Conservation (phyloP, 257 asterid species). For the Solanum virginianum region DNA sequence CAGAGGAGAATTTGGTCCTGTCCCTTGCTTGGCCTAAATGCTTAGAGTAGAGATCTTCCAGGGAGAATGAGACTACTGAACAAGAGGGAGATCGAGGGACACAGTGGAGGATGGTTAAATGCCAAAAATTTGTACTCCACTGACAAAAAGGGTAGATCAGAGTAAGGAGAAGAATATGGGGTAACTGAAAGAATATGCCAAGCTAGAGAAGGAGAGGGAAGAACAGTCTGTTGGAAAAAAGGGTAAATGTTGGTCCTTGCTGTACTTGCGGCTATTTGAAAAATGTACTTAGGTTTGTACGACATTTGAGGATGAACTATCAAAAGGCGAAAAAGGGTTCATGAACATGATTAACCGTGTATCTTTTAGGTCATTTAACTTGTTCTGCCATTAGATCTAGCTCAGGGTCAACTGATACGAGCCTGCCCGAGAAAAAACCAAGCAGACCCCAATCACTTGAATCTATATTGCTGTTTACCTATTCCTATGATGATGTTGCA, state of each 20-base stretch:
- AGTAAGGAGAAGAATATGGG: not conserved
- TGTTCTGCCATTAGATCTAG: not conserved
- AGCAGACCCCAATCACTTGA: not conserved
- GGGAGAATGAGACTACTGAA: not conserved
- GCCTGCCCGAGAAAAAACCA: not conserved
- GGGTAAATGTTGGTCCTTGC: not conserved
- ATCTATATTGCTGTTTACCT: not conserved
- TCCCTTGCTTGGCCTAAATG: not conserved
- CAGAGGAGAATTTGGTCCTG: not conserved
- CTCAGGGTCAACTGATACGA: not conserved
- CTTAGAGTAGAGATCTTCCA: not conserved
- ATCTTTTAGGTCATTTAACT: not conserved
- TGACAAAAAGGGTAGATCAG: not conserved
- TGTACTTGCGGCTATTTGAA: not conserved
- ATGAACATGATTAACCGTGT: not conserved
- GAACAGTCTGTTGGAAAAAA: not conserved
- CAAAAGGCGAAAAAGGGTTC: not conserved
- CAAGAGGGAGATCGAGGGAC: not conserved
- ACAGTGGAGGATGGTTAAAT: not conserved
- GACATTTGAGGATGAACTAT: not conserved
- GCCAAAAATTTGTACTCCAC: not conserved
- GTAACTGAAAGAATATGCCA: not conserved
- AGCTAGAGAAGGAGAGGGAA: not conserved
- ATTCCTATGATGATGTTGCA: not conserved
- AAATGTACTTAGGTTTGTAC: not conserved